These are phyloP conservation scores for Paramecium octaurelia DNA, from an alignment of 73 alveolate genomes.

Conservation along the genomic window DNA sequence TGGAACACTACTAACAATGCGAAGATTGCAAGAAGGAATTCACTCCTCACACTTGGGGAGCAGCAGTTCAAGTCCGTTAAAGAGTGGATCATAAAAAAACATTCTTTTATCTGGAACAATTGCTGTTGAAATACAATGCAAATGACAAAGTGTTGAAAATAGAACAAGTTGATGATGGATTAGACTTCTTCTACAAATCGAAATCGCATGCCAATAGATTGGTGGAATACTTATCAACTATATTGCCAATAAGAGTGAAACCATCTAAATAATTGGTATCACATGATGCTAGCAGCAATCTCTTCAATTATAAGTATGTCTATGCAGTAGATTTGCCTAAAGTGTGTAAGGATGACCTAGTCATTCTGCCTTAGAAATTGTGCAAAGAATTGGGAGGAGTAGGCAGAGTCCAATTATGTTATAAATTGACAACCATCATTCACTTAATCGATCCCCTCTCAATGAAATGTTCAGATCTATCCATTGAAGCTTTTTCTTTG, in stretches of 20 bases:
- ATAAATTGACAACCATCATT: conserved; percentile 86
- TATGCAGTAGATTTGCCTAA: conserved; percentile 94
- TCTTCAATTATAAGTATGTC: conserved; percentile 86
- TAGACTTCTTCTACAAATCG: conserved; percentile 92
- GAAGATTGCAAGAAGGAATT: conserved; percentile 95
- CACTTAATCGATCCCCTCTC: conserved; percentile 92
- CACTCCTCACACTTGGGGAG: conserved; percentile 98
- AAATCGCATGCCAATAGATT: conserved; percentile 90
- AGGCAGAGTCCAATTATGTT: conserved; percentile 92
- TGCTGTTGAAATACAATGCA: conserved; percentile 92
- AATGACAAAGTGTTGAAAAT: conserved; percentile 85
- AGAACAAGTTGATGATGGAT: conserved; percentile 95
- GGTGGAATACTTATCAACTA: conserved; percentile 83
- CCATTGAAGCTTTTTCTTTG: conserved; percentile 88
- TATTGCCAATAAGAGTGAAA: conserved; percentile 83
- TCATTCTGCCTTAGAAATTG: conserved; percentile 82
- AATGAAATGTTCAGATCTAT: conserved; percentile 86
- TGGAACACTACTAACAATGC: conserved; percentile 91
- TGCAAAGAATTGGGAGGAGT: conserved; percentile 93
- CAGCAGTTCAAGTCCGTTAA: conserved; percentile 89
- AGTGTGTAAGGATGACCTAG: conserved; percentile 96
- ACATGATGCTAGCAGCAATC: conserved; percentile 89
- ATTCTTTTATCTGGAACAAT: conserved; percentile 91
- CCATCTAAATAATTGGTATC: conserved; percentile 89
- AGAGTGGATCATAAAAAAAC: conserved; percentile 95